Conservation (phyloP, 495 filamentous ascomycete species). For the Oidiodendron maius region DNA sequence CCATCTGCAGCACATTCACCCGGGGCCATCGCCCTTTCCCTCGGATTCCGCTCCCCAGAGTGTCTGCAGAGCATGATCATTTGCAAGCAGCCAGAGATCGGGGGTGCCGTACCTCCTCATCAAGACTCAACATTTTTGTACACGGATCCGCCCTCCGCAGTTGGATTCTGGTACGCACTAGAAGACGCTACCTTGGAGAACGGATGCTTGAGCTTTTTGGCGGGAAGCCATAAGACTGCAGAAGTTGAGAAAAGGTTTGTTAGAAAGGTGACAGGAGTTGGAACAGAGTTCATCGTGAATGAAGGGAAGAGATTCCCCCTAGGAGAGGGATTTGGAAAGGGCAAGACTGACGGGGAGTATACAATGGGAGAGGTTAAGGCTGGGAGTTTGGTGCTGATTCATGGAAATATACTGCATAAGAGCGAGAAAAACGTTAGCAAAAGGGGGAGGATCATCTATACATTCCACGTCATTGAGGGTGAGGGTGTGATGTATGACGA, state of each 20-base stretch:
- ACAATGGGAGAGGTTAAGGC: slow-evolving; percentile 76
- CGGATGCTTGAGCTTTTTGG: slow-evolving; percentile 80
- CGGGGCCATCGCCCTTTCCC: slow-evolving; percentile 57
- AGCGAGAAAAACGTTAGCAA: slow-evolving; percentile 84
- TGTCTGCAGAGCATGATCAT: slow-evolving; percentile 93
- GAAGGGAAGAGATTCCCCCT: slow-evolving; percentile 33
- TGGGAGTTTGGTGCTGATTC: slow-evolving; percentile 85
- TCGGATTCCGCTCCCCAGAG: slow-evolving; percentile 69
- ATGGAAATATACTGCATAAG: slow-evolving; percentile 94
- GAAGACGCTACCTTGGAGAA: slow-evolving; percentile 84
- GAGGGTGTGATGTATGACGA: slow-evolving; percentile 70
- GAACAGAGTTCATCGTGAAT: slow-evolving; percentile 48
- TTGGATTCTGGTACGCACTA: slow-evolving; percentile 93
- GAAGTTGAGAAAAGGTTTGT: slow-evolving; percentile 69
- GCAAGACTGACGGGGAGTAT: slow-evolving; percentile 39
- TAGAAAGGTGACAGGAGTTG: slow-evolving; percentile 42
- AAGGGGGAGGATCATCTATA: slow-evolving; percentile 91
- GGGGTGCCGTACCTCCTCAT: slow-evolving; percentile 79
- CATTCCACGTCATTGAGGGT: slow-evolving; percentile 94
- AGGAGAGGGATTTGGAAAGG: slow-evolving; percentile 29
- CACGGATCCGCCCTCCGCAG: slow-evolving; percentile 81
- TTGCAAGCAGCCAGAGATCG: slow-evolving; percentile 96
- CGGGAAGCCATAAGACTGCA: slow-evolving; percentile 66
- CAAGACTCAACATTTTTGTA: slow-evolving; percentile 92
- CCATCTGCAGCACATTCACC: slow-evolving; percentile 24